phyloP scores from a whole-genome alignment of 1,284 basidiomycete species.

The Trichosporon asahii region DNA sequence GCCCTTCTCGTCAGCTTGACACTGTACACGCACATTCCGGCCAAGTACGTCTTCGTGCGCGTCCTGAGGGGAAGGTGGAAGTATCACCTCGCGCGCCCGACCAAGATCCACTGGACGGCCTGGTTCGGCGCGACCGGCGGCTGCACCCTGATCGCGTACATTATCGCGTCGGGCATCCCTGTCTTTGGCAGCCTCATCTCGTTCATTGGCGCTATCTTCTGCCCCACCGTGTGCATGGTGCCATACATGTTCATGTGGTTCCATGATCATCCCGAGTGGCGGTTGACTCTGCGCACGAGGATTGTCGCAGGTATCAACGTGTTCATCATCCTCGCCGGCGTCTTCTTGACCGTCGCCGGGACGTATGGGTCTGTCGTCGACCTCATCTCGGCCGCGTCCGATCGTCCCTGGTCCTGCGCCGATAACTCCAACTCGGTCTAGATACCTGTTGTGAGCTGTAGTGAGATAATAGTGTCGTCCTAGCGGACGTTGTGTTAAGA shows the following conservation, averaged over 20 bases:
- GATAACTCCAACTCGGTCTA: slow-evolving; percentile 24
- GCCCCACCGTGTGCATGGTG: slow-evolving; percentile 19
- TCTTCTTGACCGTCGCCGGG: slow-evolving; percentile 32
- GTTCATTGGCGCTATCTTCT: slow-evolving; percentile 34
- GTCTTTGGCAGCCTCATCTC: slow-evolving; percentile 29
- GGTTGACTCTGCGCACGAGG: neutral
- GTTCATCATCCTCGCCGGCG: slow-evolving; percentile 27
- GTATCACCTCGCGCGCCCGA: slow-evolving; percentile 61
- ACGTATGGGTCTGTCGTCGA: slow-evolving; percentile 38
- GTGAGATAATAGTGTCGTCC: neutral
- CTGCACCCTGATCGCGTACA: slow-evolving; percentile 16
- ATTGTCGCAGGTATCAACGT: slow-evolving; percentile 2
- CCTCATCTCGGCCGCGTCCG: slow-evolving; percentile 26
- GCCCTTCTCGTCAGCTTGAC: slow-evolving; percentile 32
- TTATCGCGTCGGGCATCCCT: slow-evolving; percentile 25
- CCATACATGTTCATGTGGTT: slow-evolving; percentile 36
- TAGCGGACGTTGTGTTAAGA: neutral
- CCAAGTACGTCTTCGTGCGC: slow-evolving; percentile 63
- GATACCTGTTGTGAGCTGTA: neutral
- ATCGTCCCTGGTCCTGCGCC: slow-evolving; percentile 35
- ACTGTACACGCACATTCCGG: slow-evolving; percentile 43
- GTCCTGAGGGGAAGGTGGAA: slow-evolving; percentile 56
- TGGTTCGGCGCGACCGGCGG: slow-evolving; percentile 56
- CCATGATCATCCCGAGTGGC: slow-evolving; percentile 28
- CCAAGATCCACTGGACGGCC: slow-evolving; percentile 58